Evolutionary conservation across 305 asterid genomes (phyloP), one percentile per base, ranked within the genome.

Genomic region (Caryopteris hybrid): DNA sequence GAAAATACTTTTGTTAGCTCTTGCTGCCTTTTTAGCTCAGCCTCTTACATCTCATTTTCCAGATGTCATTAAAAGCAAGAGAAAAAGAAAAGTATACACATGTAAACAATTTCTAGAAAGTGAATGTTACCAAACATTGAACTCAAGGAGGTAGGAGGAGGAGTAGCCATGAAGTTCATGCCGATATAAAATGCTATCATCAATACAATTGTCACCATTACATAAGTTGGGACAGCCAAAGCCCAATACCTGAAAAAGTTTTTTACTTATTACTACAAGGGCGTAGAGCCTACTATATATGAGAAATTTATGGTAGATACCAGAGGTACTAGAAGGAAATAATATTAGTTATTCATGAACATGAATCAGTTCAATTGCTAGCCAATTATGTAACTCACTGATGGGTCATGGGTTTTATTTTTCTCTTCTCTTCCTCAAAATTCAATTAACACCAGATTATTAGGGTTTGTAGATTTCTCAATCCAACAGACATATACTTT

Each of bases 171-270:
- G 74, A 94, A 94, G 71, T 94, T 94, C 71, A 91, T 75, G 74
- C 98, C 96, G 31, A 85, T 82, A 64, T 94, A 91, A 59, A 87
- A 79, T 51, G 74, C 84, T 53, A 89, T 64, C 12, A 84, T 90
- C 72, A 89, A 74, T 42, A 72, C 78, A 55, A 86, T 58, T 7
- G 96, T 79, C 73, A 89, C 86, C 84, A 84, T 86, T 27, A 60
- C 62, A 78, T 82, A 91, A 25, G 96, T 84, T 18, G 98, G 98
- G 74, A 83, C 84, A 39, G 88, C 91, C 88, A 91, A 66, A 69
- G 98, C 97, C 99, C 96, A 94, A 61, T 86, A 86, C 83, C 99
- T 93, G 95, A 77, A 68, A 69, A 66, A 13, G 48, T 47, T n/a
- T 20, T 43, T 45, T 14, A 59, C 17, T 31, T 52, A 14, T 70